Evolutionary conservation across 768 basidiomycete species (phyloP).

Genomic region (Hemileccinum impolitum): DNA sequence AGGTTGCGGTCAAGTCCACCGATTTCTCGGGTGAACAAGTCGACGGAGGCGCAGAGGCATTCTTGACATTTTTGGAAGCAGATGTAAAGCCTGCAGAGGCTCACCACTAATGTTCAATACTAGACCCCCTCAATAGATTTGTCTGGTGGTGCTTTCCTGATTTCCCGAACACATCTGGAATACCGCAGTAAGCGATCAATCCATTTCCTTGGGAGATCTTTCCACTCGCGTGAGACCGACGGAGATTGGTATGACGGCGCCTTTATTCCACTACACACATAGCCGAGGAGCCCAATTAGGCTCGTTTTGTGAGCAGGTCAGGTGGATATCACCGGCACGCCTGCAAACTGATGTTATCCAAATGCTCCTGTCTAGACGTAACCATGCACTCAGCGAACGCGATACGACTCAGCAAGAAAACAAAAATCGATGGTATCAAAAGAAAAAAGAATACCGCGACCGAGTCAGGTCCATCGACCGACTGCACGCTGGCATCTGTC

Average conservation of each 20-base stretch:
- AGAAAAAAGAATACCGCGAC: no score
- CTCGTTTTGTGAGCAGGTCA: no score
- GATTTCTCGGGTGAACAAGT: conserved; percentile 20
- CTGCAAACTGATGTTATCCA: no score
- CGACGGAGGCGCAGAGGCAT: conserved; percentile 62
- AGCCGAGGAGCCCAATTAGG: no score
- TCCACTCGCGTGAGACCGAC: background rate
- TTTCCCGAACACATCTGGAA: background rate
- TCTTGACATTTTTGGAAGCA: conserved; percentile 77
- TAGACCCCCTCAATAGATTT: conserved; percentile 21
- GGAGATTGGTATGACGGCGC: background rate
- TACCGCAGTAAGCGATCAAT: background rate
- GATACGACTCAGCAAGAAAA: no score
- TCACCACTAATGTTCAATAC: conserved; percentile 42
- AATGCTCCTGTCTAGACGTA: no score
- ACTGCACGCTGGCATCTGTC: conserved; percentile 53
- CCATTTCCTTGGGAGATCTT: no score
- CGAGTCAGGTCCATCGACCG: conserved; percentile 31
- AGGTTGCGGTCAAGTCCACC: conserved; percentile 35
- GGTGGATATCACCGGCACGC: no score
- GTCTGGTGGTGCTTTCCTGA: background rate
- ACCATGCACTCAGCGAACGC: no score
- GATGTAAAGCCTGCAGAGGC: conserved; percentile 66
- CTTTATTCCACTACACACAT: background rate
- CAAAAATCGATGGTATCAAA: no score